phyloP scores from a whole-genome alignment of 371 early-diverging fungal genomes.

The Rhizomucor miehei region DNA sequence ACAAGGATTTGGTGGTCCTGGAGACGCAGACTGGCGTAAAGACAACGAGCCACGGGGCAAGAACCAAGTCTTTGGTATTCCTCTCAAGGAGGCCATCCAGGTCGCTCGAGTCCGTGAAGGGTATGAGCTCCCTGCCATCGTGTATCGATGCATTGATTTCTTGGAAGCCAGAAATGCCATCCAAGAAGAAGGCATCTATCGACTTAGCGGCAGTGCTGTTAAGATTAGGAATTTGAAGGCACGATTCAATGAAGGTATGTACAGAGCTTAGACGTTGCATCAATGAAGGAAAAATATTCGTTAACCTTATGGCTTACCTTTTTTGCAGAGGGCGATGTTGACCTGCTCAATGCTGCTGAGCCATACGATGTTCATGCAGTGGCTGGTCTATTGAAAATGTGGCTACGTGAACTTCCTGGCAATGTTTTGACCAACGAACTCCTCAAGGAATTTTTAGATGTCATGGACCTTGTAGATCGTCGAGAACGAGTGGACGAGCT shows the following conservation, averaged over 20 bases:
- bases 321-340: constrained; percentile 35
- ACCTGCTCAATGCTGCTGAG: constrained; percentile 45
- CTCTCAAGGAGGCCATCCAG: constrained; percentile 65
- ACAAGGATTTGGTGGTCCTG: not conserved
- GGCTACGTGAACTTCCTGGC: constrained; percentile 84
- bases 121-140: constrained; percentile 85
- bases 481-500: constrained; percentile 51
- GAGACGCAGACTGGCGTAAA: constrained; percentile 3
- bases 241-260: constrained; percentile 67
- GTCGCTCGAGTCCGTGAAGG: constrained; percentile 64
- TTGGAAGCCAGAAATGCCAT: constrained; percentile 79
- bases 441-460: constrained; percentile 74
- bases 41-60: constrained; percentile 14
- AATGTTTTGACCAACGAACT: constrained; percentile 82
- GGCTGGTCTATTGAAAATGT: constrained; percentile 89
- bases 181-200: constrained; percentile 95
- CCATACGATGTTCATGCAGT: constrained; percentile 89
- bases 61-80: constrained; percentile 71
- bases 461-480: constrained; percentile 57
- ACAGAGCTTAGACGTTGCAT: too few species aligned
- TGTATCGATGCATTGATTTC: constrained; percentile 94
- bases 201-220: constrained; percentile 78
- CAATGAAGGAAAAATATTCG: not conserved
- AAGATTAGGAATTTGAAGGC: constrained; percentile 74
- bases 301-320: not conserved